Evolutionary conservation across 2,329 filamentous ascomycete genomes (phyloP).

Genomic region (Cyphellophora europaea): DNA sequence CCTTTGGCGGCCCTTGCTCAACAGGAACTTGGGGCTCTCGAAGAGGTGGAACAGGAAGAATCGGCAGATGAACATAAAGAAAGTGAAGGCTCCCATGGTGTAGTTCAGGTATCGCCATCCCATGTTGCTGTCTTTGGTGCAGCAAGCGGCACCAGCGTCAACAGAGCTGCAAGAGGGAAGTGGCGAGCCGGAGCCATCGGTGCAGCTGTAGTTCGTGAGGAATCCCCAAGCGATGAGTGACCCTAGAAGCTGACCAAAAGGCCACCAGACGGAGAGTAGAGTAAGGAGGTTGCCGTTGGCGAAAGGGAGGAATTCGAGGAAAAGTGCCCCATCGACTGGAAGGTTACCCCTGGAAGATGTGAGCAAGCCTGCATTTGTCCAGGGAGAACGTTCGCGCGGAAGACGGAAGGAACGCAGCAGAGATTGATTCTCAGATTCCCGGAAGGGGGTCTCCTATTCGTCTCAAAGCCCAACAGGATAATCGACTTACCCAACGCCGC

Average conservation of each 20-base stretch:
- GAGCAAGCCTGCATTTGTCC: constrained; percentile 7
- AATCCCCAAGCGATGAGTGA: constrained; percentile 49
- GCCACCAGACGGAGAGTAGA: constrained; percentile 80
- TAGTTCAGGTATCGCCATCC: constrained; percentile 49
- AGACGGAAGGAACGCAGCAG: constrained; percentile 6
- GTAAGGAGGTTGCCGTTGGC: constrained; percentile 63
- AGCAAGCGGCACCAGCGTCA: constrained; percentile 8
- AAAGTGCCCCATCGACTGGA: constrained; percentile 52
- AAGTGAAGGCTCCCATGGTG: constrained; percentile 63
- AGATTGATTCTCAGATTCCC: constrained; percentile 24
- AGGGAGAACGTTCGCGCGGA: no score
- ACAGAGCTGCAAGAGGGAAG: constrained; percentile 10
- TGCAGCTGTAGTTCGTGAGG: constrained; percentile 59
- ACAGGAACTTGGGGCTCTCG: constrained; percentile 77
- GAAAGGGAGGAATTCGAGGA: constrained; percentile 73
- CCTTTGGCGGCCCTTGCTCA: constrained; percentile 62
- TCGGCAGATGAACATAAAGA: constrained; percentile 68
- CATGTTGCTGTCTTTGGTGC: constrained; percentile 11
- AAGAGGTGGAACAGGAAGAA: constrained; percentile 74
- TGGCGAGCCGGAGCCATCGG: constrained; percentile 38
- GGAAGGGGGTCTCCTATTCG: no score
- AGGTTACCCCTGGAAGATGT: constrained; percentile 56
- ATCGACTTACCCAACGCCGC: constrained; percentile 54
- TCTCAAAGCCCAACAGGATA: no score
- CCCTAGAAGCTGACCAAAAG: constrained; percentile 66